Evolutionary conservation across 2,329 filamentous ascomycete species (phyloP).

Genomic region (Alternaria sp.): DNA sequence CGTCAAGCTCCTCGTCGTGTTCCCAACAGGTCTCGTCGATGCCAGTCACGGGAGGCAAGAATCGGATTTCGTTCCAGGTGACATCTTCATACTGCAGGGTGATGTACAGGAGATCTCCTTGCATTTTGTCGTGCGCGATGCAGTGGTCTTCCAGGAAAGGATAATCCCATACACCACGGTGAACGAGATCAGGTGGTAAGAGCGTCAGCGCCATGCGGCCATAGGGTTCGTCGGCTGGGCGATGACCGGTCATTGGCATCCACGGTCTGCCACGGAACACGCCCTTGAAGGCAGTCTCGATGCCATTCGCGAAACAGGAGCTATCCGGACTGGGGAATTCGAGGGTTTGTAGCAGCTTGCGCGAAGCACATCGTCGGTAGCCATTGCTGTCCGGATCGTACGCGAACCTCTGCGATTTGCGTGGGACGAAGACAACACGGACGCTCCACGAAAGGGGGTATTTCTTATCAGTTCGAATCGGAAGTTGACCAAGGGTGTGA

Average conservation of each 20-base stretch:
- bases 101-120: slow-evolving; percentile 50
- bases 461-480: slow-evolving; percentile 48
- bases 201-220: slow-evolving; percentile 48
- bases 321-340: slow-evolving; percentile 47
- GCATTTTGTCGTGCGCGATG: slow-evolving; percentile 51
- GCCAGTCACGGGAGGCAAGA: slow-evolving; percentile 41
- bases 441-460: slow-evolving; percentile 46
- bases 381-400: slow-evolving; percentile 49
- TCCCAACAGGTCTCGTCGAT: slow-evolving; percentile 48
- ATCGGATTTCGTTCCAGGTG: slow-evolving; percentile 49
- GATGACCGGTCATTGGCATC: slow-evolving; percentile 50
- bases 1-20: slow-evolving; percentile 49
- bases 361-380: slow-evolving; percentile 46
- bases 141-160: slow-evolving; percentile 51
- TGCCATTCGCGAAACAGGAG: slow-evolving; percentile 43
- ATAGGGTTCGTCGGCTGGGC: slow-evolving; percentile 47
- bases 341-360: slow-evolving; percentile 48
- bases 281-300: slow-evolving; percentile 46
- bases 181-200: slow-evolving; percentile 41
- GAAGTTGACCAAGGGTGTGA: slow-evolving; percentile 39
- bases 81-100: slow-evolving; percentile 49
- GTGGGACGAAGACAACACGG: slow-evolving; percentile 48
- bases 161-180: slow-evolving; percentile 48
- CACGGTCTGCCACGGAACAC: slow-evolving; percentile 47
- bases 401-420: slow-evolving; percentile 45